Conservation (phyloP, 140 eudicot genomes). For the Oenanthe javanica region DNA sequence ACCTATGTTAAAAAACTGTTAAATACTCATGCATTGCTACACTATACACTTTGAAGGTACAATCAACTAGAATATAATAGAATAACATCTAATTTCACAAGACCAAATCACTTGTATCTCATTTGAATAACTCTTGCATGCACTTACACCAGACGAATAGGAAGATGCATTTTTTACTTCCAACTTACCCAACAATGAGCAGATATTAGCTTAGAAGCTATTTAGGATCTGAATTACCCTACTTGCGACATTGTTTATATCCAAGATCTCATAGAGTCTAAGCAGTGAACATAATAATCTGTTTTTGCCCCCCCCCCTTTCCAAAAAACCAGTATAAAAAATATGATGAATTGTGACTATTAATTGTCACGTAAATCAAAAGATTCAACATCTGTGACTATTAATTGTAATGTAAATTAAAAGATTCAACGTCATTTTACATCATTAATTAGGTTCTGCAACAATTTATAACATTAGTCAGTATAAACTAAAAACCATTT, state of each 20-base stretch:
- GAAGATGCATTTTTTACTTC: neutral
- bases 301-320: neutral
- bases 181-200: neutral
- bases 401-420: no score
- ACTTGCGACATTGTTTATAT: neutral
- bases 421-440: neutral
- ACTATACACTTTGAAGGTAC: neutral
- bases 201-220: neutral
- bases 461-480: neutral
- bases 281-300: neutral
- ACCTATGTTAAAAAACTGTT: conserved; percentile 23
- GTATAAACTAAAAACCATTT: neutral
- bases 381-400: neutral
- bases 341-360: neutral
- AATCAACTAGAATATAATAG: neutral
- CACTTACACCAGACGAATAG: neutral
- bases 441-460: neutral
- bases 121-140: neutral
- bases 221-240: neutral
- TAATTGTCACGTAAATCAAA: neutral
- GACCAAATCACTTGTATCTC: neutral
- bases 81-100: neutral
- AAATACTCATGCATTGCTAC: neutral
- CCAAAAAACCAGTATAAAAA: no score
- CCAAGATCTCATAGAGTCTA: neutral